Evolutionary conservation across 78 protist genomes (phyloP).

Genomic region (Planoprotostelium fungivorum): DNA sequence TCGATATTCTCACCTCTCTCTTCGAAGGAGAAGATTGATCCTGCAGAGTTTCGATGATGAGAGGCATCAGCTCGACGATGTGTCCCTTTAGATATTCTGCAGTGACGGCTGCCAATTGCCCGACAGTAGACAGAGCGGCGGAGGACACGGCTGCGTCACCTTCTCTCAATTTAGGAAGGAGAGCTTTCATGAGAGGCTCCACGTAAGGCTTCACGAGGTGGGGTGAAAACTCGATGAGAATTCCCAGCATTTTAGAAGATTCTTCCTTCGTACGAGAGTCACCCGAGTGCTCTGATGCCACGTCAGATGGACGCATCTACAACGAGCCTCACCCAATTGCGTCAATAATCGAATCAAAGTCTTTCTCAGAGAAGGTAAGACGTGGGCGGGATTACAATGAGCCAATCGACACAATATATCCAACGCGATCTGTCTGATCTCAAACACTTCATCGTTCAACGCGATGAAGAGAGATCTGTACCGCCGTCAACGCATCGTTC

Average conservation of each 20-base stretch:
- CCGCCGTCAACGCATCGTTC: conserved; percentile 63
- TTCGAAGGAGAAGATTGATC: conserved; percentile 65
- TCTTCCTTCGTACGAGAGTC: conserved; percentile 68
- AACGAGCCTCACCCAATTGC: conserved; percentile 50
- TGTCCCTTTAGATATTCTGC: conserved; percentile 65
- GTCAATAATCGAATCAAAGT: conserved; percentile 87
- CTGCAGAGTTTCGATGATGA: conserved; percentile 82
- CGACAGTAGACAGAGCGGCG: conserved; percentile 71
- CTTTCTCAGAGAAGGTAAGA: conserved; percentile 90
- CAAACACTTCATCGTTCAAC: conserved; percentile 73
- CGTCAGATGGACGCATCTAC: background rate
- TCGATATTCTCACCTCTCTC: conserved; percentile 14
- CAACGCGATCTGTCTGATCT: conserved; percentile 76
- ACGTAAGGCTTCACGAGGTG: conserved; percentile 85
- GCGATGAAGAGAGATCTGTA: conserved; percentile 68
- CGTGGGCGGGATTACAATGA: conserved; percentile 89
- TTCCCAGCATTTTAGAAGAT: conserved; percentile 68
- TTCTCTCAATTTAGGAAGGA: conserved; percentile 61
- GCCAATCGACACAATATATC: conserved; percentile 84
- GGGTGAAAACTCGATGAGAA: conserved; percentile 60
- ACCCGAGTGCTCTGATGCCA: conserved; percentile 29
- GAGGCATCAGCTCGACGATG: conserved; percentile 69
- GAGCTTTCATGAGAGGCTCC: conserved; percentile 66
- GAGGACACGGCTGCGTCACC: conserved; percentile 46
- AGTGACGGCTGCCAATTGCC: conserved; percentile 81